Conservation (phyloP, 106 monocot species). For the Chionographis japonica region DNA sequence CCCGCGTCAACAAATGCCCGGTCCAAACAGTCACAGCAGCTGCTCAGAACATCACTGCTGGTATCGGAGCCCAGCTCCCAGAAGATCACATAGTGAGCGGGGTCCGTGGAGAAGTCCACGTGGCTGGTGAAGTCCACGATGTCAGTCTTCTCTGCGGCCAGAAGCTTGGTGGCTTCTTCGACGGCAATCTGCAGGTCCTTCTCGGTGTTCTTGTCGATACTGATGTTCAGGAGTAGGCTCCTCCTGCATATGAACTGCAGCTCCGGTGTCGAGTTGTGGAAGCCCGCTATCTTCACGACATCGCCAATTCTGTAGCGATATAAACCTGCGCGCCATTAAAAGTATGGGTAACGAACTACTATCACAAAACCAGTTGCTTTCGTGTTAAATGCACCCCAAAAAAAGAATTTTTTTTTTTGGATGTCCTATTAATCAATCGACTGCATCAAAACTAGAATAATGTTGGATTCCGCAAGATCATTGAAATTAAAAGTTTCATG, state of each 20-base stretch:
- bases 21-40: slow-evolving; percentile 60
- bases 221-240: slow-evolving; percentile 62
- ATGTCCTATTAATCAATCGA: no score
- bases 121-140: slow-evolving; percentile 78
- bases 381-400: not conserved
- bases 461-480: no score
- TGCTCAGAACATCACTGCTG: slow-evolving; percentile 30
- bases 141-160: slow-evolving; percentile 68
- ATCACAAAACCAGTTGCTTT: not conserved
- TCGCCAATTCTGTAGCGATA: slow-evolving; percentile 78
- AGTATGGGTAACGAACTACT: not conserved
- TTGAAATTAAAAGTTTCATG: no score
- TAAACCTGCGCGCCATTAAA: slow-evolving; percentile 31
- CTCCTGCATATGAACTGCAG: slow-evolving; percentile 65
- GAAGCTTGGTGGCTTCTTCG: slow-evolving; percentile 51
- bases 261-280: slow-evolving; percentile 68
- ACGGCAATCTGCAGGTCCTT: slow-evolving; percentile 77
- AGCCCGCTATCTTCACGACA: slow-evolving; percentile 60
- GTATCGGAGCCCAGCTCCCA: slow-evolving; percentile 65
- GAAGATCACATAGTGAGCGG: slow-evolving; percentile 79
- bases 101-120: slow-evolving; percentile 52
- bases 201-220: slow-evolving; percentile 92
- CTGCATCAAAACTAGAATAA: no score
- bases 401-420: no score
- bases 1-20: slow-evolving; percentile 64